Evolutionary conservation across 2,329 filamentous ascomycete genomes (phyloP), one percentile per base, ranked within the genome.

Genomic region (Aspergillus hortae): DNA sequence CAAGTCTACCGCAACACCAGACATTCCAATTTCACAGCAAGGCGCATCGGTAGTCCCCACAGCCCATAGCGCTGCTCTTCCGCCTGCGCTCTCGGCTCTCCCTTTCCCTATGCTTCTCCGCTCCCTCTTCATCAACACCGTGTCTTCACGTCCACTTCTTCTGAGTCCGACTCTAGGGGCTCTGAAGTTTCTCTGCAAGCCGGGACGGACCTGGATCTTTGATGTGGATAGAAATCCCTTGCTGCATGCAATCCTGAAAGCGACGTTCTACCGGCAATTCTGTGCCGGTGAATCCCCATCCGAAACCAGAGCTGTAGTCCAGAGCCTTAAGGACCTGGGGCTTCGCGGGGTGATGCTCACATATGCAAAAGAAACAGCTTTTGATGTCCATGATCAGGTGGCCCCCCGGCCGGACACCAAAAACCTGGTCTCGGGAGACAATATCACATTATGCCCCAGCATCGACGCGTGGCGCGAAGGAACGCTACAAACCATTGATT

Each of bases 291-390:
- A 92, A 73, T 87, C 82, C 51, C 76, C 80, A 1, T 61, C 67
- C 1, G 89, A 95, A 70, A 86, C 94, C 2, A 76, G 77, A 46
- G 70, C 17, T 19, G 91, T 87, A 0, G 82, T 90, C 30, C 67
- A 76, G 2, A 75, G 79, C 3, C 77, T 95, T 32, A 89, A 89
- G 68, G 71, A 78, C 21, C 84, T 92, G 48, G 92, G 92, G 1
- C 95, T 91, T 67, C 83, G 81, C 15, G 92, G 91, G 12, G 87
- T 95, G 10, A 90, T 96, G 48, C 78, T 96, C 48, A 86, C 88
- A 48, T 95, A 95, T 60, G 90, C 90, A 5, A 83, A 82, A 56
- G 92, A 96, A 69, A 88, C 94, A 0, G 86, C 92, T 7, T 77
- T 89, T 25, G 67, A 72, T 44, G 59, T 66, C 25, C 60, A 62